phyloP scores from a whole-genome alignment of 1,139 yeast genomes.

The Blastobotrys proliferans region DNA sequence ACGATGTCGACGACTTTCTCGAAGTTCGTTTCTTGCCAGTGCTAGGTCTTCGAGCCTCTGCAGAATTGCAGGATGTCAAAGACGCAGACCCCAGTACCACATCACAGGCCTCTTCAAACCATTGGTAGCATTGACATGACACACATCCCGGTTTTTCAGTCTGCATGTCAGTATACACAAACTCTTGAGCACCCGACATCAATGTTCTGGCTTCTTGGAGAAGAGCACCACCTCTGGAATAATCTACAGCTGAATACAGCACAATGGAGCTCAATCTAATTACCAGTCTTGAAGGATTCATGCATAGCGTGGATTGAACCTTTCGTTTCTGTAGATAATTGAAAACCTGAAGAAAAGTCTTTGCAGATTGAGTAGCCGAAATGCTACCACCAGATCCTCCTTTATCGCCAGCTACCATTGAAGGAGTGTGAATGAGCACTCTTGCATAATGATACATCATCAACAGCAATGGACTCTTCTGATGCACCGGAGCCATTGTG shows the following conservation, averaged over 20 bases:
- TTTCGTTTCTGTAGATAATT: constrained; percentile 45
- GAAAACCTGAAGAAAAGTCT: constrained; percentile 58
- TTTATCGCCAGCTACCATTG: constrained; percentile 39
- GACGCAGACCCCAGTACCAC: constrained; percentile 21
- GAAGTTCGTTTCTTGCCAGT: too few species aligned
- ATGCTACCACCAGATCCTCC: constrained; percentile 54
- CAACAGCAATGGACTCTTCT: constrained; percentile 56
- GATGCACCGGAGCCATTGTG: constrained; percentile 37
- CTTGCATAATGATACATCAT: constrained; percentile 76
- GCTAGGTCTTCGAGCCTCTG: too few species aligned
- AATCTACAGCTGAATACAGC: constrained; percentile 76
- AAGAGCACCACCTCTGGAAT: constrained; percentile 78
- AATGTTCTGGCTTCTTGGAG: constrained; percentile 60
- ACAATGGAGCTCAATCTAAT: constrained; percentile 66
- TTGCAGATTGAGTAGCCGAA: constrained; percentile 71
- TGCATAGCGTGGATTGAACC: constrained; percentile 54
- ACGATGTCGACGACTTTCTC: too few species aligned
- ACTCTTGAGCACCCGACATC: constrained; percentile 25
- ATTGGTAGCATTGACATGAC: constrained; percentile 21
- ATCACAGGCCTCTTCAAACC: constrained; percentile 28
- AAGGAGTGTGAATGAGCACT: constrained; percentile 74
- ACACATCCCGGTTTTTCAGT: constrained; percentile 28
- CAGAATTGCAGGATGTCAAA: too few species aligned
- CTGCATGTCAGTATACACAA: constrained; percentile 27
- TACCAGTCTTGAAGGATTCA: constrained; percentile 65